Conservation (phyloP, 192 early-diverging fungal genomes). For the Mortierella antarctica region DNA sequence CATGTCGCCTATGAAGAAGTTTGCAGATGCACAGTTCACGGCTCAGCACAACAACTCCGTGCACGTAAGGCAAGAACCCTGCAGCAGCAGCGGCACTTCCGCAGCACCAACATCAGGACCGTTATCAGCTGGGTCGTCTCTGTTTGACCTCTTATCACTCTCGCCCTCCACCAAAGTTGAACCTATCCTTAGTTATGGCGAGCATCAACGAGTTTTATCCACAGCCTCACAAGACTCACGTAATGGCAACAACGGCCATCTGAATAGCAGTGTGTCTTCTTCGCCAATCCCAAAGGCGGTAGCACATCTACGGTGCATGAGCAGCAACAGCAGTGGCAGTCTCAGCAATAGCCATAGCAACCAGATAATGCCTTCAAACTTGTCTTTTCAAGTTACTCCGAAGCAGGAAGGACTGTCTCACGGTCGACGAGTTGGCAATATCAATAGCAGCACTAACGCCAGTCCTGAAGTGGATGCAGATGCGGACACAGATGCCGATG, state of each 20-base stretch:
- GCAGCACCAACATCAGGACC: conserved; percentile 3
- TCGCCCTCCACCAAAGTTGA: conserved; percentile 1
- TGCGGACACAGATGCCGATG: background rate
- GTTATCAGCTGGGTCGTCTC: background rate
- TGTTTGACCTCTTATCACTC: conserved; percentile 8
- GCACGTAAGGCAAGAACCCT: conserved; percentile 5
- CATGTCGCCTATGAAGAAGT: conserved; percentile 4
- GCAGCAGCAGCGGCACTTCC: background rate
- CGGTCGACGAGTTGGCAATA: background rate
- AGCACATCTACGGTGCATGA: background rate
- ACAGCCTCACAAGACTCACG: conserved; percentile 12
- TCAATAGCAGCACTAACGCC: background rate
- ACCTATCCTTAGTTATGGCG: background rate
- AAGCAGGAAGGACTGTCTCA: background rate
- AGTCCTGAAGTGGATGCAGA: background rate
- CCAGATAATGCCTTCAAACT: conserved; percentile 3
- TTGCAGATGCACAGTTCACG: conserved; percentile 3
- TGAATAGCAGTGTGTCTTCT: background rate
- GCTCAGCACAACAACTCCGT: background rate
- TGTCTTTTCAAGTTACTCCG: conserved; percentile 2
- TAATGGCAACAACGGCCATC: background rate
- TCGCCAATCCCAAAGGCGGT: conserved; percentile 11
- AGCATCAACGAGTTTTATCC: conserved; percentile 10
- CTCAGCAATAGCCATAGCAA: background rate
- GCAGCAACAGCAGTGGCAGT: conserved; percentile 13